Base-by-base conservation (phyloP, 75 land plant genomes). In the Picea sitchensis region DNA sequence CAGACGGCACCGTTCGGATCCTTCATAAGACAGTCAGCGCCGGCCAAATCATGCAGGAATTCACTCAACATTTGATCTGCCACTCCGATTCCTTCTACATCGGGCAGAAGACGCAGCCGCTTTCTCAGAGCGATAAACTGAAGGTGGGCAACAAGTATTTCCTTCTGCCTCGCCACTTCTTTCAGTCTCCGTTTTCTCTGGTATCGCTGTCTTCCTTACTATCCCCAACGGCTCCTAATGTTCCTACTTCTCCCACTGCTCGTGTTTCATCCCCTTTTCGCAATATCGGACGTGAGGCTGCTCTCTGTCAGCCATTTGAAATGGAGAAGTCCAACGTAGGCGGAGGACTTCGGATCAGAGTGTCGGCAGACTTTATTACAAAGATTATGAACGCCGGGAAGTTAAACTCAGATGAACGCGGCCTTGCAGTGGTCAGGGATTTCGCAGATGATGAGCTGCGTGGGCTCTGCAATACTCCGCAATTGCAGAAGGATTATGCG, bases 1-100 rank as follows among this genome's bases (percentile, higher is more conserved):
- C 86, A 0, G 86, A 86, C 57, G 88, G 91, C 17, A 3, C n/a
- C 1, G 88, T 89, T 38, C 56, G 71, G 74, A 71, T 86, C 51
- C 84, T 81, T 71, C 21, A 82, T 59, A 62, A 81, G 0, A 82
- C 88, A 12, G 62, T 86, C 8, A 8, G 61, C 13, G 91, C 78
- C 0, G 79, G 83, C 18, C 79, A 86, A 75, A 75, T 84, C 18
- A 84, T 89, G 84, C 2, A 21, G 14, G 84, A 82, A 76, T 82
- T 84, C 34, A 86, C 88, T 2, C 80, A 77, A 61, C 86, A 86
- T 78, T 62, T 86, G 32, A 67, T 89, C n/a, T 89, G 91, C 72
- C 79, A 64, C 13, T 84, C 91, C 1, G 88, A 89, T 63, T 86
- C 88, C 3, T 82, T 89, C 56, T 86, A 81, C 78, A 86, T 89